Conservation (phyloP, 371 early-diverging fungal species). For the Chytridium lagenaria region DNA sequence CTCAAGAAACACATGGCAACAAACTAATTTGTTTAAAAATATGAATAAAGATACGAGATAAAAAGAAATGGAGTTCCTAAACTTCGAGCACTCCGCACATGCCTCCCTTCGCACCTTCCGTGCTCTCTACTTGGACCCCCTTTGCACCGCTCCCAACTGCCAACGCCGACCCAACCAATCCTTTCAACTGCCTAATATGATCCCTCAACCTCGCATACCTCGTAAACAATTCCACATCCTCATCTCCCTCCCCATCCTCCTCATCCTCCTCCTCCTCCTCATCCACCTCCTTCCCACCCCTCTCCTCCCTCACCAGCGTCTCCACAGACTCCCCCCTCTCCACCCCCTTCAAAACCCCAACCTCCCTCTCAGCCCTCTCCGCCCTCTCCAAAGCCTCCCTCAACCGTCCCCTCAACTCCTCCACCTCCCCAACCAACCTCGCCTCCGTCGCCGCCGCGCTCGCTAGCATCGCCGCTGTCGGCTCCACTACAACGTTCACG, state of each 20-base stretch:
- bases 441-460: constrained; percentile 12
- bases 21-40: no score
- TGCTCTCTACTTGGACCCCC: constrained; percentile 1
- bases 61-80: no score
- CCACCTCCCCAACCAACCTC: background rate
- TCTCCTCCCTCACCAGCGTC: background rate
- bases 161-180: constrained; percentile 3
- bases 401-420: background rate
- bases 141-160: constrained; percentile 8
- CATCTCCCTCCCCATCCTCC: background rate
- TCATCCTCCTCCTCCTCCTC: background rate
- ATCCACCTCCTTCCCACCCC: background rate
- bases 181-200: background rate
- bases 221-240: constrained; percentile 4
- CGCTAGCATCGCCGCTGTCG: background rate
- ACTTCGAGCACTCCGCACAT: no score
- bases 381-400: constrained; percentile 1
- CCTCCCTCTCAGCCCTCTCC: constrained; percentile 7
- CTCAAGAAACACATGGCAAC: no score
- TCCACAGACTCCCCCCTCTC: background rate
- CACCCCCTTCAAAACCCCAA: background rate
- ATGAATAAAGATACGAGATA: no score
- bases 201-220: constrained; percentile 12
- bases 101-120: no score
- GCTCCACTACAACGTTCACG: constrained; percentile 57